Evolutionary conservation across 106 monocot species (phyloP).

Genomic region (Cymbidium sinense): DNA sequence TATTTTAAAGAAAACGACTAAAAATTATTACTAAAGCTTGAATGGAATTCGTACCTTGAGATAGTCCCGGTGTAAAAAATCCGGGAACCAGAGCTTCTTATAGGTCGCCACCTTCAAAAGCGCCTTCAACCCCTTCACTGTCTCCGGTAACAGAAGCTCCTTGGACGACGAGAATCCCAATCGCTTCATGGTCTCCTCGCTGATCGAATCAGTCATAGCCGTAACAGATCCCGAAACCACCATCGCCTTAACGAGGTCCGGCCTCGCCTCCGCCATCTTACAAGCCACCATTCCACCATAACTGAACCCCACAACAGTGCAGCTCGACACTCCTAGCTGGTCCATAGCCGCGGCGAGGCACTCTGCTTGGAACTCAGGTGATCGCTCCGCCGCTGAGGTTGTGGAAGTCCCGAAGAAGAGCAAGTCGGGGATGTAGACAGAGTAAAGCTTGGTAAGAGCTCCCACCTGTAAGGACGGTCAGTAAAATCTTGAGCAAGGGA

Average conservation of each 20-base stretch:
- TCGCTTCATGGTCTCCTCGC: conserved; percentile 6
- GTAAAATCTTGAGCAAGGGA: no score
- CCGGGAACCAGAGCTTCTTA: conserved; percentile 23
- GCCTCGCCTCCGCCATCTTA: conserved; percentile 63
- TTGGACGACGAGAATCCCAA: conserved; percentile 19
- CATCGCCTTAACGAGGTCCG: conserved; percentile 48
- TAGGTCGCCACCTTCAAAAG: conserved; percentile 16
- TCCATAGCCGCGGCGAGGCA: conserved; percentile 51
- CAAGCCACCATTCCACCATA: conserved; percentile 95
- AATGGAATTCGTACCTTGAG: conserved; percentile 15
- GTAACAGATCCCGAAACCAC: conserved; percentile 33
- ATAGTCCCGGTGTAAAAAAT: conserved; percentile 12
- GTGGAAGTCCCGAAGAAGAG: conserved; percentile 75
- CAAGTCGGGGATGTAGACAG: conserved; percentile 80
- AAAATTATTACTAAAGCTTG: neutral
- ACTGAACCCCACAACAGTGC: conserved; percentile 89
- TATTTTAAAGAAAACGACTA: no score
- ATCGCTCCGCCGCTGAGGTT: conserved; percentile 36
- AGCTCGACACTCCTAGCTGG: conserved; percentile 42
- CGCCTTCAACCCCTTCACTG: conserved; percentile 19
- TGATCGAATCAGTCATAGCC: conserved; percentile 28
- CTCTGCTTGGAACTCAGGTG: conserved; percentile 72
- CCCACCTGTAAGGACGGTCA: conserved; percentile 25
- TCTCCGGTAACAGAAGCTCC: conserved; percentile 20
- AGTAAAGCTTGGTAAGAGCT: conserved; percentile 25